Base-by-base conservation (phyloP, 2,329 filamentous ascomycete species). In the Diplocarpon rosae region DNA sequence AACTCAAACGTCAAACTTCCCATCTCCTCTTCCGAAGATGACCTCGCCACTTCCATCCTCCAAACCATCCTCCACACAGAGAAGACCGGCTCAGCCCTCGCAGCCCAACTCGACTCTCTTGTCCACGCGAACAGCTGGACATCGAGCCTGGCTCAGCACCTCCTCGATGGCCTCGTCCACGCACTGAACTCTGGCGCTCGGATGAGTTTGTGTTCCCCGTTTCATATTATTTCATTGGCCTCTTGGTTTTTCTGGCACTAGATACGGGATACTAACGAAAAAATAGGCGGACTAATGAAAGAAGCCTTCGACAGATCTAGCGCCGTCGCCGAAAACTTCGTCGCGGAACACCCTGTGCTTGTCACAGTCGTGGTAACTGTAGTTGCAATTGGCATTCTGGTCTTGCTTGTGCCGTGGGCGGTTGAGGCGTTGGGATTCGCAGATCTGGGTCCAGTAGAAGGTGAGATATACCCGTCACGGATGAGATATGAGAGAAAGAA, bases 371-470 rank as follows among this genome's bases (percentile, higher is more conserved):
- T 37, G n/a, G 28, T 43, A 1, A 49, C 47, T 4, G n/a, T 49
- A 20, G 31, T 50, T 39, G 47, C 47, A 3, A 31, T 50, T 13
- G 47, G 44, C 1, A 42, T 50, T 20, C 24, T 50, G 11, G 41
- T 12, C 7, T 4, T 47, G 13, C 33, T 50, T 12, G 8, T 45
- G 24, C 47, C 47, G 13, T 45, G 41, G 44, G 47, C 30, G 6
- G 29, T 50, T 4, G 41, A 47, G 42, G 44, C 44, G 5, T 35
- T 50, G 27, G 47, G 47, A 15, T 50, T 50, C 29, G 41, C 17
- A n/a, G 41, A 38, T 9, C 27, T 47, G 14, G 47, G 47, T 15
- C 44, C 41, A 29, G 11, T 45, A 15, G 41, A 42, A 37, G 47
- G 47, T 45, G 20, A 24, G 20, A 7, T 24, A 4, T 24, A 24